Percentiles rank a stretch among this genome's conserved stretches.
phyloP scores from a whole-genome alignment of 108 stramenopile genomes.

The Pseudonitzschia delicatissima region DNA sequence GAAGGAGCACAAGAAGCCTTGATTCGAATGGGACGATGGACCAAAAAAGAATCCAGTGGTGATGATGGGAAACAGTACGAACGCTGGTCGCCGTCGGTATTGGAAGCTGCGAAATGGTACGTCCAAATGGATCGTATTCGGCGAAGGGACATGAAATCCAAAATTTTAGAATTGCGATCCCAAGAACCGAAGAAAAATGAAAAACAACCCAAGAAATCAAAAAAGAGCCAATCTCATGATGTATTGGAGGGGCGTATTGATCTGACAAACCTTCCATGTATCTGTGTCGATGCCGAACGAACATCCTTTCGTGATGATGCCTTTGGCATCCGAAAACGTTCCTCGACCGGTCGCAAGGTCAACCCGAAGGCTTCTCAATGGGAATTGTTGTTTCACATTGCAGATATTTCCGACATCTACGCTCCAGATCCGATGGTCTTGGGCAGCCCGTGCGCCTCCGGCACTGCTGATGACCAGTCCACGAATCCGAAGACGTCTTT shows the following conservation, averaged over 20 bases:
- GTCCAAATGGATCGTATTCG: constrained; percentile 31
- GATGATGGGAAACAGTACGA: constrained; percentile 8
- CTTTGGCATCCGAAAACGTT: constrained; percentile 71
- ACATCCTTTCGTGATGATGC: constrained; percentile 84
- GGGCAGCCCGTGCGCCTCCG: neutral
- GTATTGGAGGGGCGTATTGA: constrained; percentile 49
- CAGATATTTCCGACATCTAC: constrained; percentile 83
- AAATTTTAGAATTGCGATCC: neutral
- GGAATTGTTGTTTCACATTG: constrained; percentile 80
- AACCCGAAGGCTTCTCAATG: constrained; percentile 58
- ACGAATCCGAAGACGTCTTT: neutral
- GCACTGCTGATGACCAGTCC: neutral
- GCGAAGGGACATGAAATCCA: constrained; percentile 19
- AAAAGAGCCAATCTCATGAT: neutral
- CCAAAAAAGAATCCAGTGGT: constrained; percentile 5
- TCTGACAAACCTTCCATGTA: constrained; percentile 60
- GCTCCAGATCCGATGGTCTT: constrained; percentile 18
- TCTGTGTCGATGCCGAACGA: constrained; percentile 76
- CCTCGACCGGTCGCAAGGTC: constrained; percentile 62
- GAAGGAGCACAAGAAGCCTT: constrained; percentile 70
- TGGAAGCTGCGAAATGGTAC: constrained; percentile 58
- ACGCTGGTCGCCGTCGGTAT: constrained; percentile 53
- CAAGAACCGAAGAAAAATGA: neutral
- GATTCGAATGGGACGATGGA: constrained; percentile 73
- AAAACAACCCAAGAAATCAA: constrained; percentile 5